phyloP scores from a whole-genome alignment of 352 stramenopile species.

The Pythium aquatile region DNA sequence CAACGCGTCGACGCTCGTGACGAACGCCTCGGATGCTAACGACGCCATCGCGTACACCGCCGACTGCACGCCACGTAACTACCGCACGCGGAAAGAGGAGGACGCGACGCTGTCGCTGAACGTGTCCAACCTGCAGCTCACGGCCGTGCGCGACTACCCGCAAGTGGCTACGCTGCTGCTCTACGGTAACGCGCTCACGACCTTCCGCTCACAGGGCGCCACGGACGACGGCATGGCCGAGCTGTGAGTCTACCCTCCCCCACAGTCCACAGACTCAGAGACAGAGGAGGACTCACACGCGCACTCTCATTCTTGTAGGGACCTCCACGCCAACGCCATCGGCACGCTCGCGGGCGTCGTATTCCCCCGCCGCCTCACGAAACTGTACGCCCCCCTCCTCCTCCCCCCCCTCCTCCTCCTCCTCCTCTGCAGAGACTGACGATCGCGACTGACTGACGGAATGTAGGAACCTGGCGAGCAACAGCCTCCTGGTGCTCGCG shows the following conservation, averaged over 20 bases:
- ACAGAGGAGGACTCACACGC: too few species aligned
- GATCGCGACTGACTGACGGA: not conserved
- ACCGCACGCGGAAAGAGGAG: conserved; percentile 37
- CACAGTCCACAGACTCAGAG: too few species aligned
- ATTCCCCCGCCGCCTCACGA: conserved; percentile 44
- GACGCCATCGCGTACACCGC: conserved; percentile 57
- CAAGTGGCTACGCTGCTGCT: conserved; percentile 53
- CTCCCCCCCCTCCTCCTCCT: not conserved
- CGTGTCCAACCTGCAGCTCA: conserved; percentile 61
- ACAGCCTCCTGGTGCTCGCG: conserved; percentile 25
- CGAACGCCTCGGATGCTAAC: conserved; percentile 26
- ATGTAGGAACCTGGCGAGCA: conserved; percentile 22
- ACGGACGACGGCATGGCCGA: conserved; percentile 54
- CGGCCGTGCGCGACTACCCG: conserved; percentile 45
- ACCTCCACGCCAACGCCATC: conserved; percentile 48
- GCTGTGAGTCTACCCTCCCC: conserved; percentile 23
- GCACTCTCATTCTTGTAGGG: conserved; percentile 22
- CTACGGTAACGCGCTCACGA: conserved; percentile 56
- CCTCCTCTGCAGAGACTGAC: not conserved
- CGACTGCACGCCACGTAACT: conserved; percentile 39
- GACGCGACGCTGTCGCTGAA: conserved; percentile 48
- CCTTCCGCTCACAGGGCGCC: conserved; percentile 33
- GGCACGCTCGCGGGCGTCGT: conserved; percentile 33
- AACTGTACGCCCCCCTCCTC: conserved; percentile 25
- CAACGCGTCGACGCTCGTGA: conserved; percentile 45